Conservation (phyloP, 441 rosid genomes). For the Aleurites moluccanus region DNA sequence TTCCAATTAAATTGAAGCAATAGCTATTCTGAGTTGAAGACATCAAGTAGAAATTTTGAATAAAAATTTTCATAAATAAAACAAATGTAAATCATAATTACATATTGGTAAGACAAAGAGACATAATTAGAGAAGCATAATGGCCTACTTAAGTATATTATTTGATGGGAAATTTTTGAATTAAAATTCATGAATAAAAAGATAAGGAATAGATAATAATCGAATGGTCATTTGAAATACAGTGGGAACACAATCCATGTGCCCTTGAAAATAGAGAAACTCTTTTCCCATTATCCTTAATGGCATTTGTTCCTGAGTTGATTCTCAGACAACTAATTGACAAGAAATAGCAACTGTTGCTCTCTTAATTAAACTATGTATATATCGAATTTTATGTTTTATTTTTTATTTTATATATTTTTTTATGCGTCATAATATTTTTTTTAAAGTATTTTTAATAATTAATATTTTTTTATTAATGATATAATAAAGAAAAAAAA, state of each 20-base stretch:
- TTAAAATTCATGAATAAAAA: slow-evolving; percentile 30
- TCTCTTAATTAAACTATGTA: no score
- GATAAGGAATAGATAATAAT: slow-evolving; percentile 25
- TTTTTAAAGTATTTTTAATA: no score
- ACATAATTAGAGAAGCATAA: slow-evolving; percentile 21
- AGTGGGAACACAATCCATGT: slow-evolving; percentile 34
- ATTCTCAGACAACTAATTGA: slow-evolving; percentile 35
- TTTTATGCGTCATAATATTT: no score
- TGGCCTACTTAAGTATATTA: slow-evolving; percentile 16
- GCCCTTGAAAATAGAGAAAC: slow-evolving; percentile 27
- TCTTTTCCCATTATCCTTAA: slow-evolving; percentile 16
- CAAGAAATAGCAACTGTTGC: no score
- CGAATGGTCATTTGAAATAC: slow-evolving; percentile 33
- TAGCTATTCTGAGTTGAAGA: background rate
- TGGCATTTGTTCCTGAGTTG: slow-evolving; percentile 22
- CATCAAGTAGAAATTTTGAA: background rate
- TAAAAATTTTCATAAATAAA: slow-evolving; percentile 6
- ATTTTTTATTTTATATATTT: no score
- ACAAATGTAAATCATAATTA: slow-evolving; percentile 19
- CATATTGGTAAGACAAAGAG: slow-evolving; percentile 24
- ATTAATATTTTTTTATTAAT: no score
- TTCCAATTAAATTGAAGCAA: background rate
- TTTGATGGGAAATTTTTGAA: slow-evolving; percentile 32
- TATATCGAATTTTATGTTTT: no score
- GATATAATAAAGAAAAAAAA: no score